Conservation (phyloP, 2,329 filamentous ascomycete genomes). For the Teratosphaeria zuluensis region DNA sequence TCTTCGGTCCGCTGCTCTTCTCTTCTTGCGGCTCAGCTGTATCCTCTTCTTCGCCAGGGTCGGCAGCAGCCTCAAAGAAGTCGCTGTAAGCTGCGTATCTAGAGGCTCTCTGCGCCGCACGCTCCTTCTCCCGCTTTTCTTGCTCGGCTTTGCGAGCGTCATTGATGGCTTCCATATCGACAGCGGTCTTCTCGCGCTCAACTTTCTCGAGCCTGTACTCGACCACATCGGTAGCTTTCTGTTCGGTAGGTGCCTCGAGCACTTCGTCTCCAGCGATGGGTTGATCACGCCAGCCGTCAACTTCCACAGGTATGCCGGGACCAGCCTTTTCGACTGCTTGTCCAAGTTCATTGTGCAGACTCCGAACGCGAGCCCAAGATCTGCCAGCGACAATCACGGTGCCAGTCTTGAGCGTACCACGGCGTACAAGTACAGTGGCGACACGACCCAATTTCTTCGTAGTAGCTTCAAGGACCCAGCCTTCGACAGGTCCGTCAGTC, state of each 20-base stretch:
- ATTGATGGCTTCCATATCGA: slow-evolving; percentile 70
- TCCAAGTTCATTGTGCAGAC: slow-evolving; percentile 77
- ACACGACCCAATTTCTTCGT: slow-evolving; percentile 68
- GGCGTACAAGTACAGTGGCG: slow-evolving; percentile 79
- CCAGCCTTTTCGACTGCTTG: slow-evolving; percentile 60
- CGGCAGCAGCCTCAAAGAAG: slow-evolving; percentile 20
- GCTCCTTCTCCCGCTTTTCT: slow-evolving; percentile 53
- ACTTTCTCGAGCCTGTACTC: slow-evolving; percentile 63
- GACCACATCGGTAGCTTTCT: slow-evolving; percentile 66
- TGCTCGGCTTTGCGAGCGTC: slow-evolving; percentile 48
- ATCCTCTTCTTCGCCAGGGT: slow-evolving; percentile 24
- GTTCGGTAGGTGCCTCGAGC: slow-evolving; percentile 70
- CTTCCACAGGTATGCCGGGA: slow-evolving; percentile 82
- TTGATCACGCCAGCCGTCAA: slow-evolving; percentile 88
- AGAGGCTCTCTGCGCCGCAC: slow-evolving; percentile 29
- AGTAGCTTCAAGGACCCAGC: slow-evolving; percentile 87
- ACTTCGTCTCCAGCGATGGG: slow-evolving; percentile 81
- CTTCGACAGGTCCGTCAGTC: slow-evolving; percentile 66
- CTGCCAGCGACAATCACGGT: slow-evolving; percentile 80
- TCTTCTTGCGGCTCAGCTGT: slow-evolving; percentile 32
- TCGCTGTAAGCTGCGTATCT: slow-evolving; percentile 2
- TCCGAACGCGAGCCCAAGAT: slow-evolving; percentile 79
- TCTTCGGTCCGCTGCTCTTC: slow-evolving; percentile 37
- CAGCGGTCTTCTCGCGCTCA: slow-evolving; percentile 55
- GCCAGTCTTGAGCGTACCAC: slow-evolving; percentile 72